phyloP scores from a whole-genome alignment of 371 early-diverging fungal species.

The Mortierella sp. region DNA sequence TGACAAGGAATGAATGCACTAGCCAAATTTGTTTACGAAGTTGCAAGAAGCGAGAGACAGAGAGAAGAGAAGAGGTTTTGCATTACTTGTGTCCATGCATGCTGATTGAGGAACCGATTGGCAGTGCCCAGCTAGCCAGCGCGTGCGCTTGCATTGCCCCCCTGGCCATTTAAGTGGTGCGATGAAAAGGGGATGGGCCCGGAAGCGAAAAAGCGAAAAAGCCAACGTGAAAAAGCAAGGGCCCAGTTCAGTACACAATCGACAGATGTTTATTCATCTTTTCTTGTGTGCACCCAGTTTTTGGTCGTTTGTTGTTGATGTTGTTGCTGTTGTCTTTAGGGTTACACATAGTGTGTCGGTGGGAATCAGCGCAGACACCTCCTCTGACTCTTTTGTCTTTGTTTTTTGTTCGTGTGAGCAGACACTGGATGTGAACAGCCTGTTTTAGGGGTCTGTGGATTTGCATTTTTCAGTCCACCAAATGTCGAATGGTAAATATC shows the following conservation, averaged over 20 bases:
- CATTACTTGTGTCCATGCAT: background rate
- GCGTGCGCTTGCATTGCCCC: background rate
- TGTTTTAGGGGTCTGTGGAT: background rate
- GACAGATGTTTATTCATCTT: too few species aligned
- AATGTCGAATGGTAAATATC: background rate
- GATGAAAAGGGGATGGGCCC: background rate
- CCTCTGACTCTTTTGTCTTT: background rate
- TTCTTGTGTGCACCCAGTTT: background rate
- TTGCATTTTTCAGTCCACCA: background rate
- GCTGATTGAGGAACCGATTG: background rate
- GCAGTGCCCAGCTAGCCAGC: background rate
- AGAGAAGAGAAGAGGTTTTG: background rate
- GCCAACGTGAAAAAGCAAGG: too few species aligned
- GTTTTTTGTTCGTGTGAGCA: background rate
- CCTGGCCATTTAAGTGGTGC: background rate
- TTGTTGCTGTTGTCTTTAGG: too few species aligned
- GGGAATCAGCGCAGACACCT: background rate
- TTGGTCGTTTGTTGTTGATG: background rate
- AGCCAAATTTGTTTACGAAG: background rate
- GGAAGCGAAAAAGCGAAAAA: background rate
- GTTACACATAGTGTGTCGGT: background rate
- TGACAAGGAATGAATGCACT: background rate
- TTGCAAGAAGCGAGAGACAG: background rate
- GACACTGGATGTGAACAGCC: background rate
- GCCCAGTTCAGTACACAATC: too few species aligned